A percentile compares a stretch with the other conserved stretches of the same genome.
These are phyloP conservation scores for Termitomyces sp. DNA, from an alignment of 768 basidiomycete species.

Conservation along the genomic window DNA sequence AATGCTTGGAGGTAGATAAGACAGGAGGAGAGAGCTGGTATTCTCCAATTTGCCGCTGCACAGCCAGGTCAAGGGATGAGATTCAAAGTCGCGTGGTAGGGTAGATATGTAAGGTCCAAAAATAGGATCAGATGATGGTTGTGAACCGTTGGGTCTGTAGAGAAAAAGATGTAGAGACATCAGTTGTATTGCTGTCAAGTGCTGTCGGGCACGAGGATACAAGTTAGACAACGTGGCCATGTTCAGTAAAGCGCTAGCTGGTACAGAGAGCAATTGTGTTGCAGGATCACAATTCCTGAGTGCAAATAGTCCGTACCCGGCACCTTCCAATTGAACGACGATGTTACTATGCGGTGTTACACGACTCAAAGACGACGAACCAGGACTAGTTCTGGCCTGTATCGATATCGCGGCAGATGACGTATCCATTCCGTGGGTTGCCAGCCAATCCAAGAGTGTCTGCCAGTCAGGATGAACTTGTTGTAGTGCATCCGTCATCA, in stretches of 20 bases:
- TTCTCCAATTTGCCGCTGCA: slow-evolving; percentile 26
- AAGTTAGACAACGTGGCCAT: slow-evolving; percentile 57
- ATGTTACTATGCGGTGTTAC: not conserved
- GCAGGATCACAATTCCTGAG: slow-evolving; percentile 39
- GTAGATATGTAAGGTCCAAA: slow-evolving; percentile 80
- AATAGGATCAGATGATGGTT: slow-evolving; percentile 46
- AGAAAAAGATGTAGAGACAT: slow-evolving; percentile 80
- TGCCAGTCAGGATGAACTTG: slow-evolving; percentile 40
- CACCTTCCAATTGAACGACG: slow-evolving; percentile 33
- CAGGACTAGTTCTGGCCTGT: slow-evolving; percentile 47
- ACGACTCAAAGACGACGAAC: slow-evolving; percentile 31
- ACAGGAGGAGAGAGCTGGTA: slow-evolving; percentile 31
- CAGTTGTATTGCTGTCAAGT: slow-evolving; percentile 65
- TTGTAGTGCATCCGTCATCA: slow-evolving; percentile 1
- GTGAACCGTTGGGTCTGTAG: slow-evolving; percentile 46
- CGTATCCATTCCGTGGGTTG: slow-evolving; percentile 43
- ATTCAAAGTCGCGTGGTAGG: slow-evolving; percentile 68
- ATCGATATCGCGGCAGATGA: slow-evolving; percentile 40
- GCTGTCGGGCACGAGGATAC: slow-evolving; percentile 42
- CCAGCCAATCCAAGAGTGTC: slow-evolving; percentile 51
- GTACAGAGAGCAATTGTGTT: slow-evolving; percentile 64
- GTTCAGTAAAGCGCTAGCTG: slow-evolving; percentile 71
- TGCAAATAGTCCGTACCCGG: slow-evolving; percentile 72
- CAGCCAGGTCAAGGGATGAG: slow-evolving; percentile 83
- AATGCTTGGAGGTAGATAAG: slow-evolving; percentile 48